Evolutionary conservation across 352 stramenopile genomes (phyloP).

Genomic region (Phytophthora ramorum): DNA sequence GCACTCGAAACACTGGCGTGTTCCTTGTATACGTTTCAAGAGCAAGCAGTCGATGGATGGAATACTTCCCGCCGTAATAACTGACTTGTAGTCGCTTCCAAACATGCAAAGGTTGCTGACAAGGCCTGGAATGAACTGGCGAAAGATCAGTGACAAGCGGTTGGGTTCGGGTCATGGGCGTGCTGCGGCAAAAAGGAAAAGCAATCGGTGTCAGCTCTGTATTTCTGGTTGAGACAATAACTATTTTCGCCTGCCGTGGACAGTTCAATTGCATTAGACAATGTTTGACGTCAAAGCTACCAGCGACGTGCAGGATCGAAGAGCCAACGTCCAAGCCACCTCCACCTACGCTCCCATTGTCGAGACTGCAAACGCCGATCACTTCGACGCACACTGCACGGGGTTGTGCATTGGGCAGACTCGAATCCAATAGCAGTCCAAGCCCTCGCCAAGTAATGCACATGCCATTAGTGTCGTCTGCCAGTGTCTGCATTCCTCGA

Average conservation of each 20-base stretch:
- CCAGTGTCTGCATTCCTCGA: conserved; percentile 9
- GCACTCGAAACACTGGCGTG: background rate
- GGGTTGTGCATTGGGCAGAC: background rate
- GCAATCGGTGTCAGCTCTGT: background rate
- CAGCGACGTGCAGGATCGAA: too few species aligned
- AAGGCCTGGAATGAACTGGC: background rate
- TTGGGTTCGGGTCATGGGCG: background rate
- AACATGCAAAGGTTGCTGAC: background rate
- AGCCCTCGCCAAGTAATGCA: conserved; percentile 5
- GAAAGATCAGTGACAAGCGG: background rate
- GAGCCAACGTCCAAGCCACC: too few species aligned
- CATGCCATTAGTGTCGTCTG: background rate
- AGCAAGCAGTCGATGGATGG: conserved; percentile 7
- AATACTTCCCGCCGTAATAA: conserved; percentile 17
- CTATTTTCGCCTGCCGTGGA: background rate
- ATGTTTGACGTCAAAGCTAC: too few species aligned
- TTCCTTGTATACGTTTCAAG: conserved; percentile 8
- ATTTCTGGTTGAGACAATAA: background rate
- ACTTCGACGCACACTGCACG: conserved; percentile 4
- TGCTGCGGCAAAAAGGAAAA: background rate
- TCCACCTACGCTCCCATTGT: too few species aligned
- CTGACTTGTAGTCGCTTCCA: conserved; percentile 12
- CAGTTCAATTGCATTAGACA: too few species aligned
- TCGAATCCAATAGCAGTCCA: conserved; percentile 8
- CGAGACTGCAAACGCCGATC: background rate